Conservation (phyloP, 257 asterid species). For the Ballota nigra region DNA sequence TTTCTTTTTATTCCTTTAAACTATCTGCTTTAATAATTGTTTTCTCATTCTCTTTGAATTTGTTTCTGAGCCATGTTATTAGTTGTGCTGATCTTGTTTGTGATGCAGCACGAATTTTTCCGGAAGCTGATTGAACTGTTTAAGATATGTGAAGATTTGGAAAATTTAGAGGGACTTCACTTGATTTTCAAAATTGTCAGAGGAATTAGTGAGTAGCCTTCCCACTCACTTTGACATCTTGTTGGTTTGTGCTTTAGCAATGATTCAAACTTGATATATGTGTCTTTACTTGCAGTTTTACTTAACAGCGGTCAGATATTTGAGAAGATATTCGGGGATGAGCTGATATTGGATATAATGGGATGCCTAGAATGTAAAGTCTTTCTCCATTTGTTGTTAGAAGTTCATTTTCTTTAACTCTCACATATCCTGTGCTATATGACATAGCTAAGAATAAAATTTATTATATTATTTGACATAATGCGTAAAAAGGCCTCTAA, state of each 20-base stretch:
- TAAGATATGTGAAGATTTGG: constrained; percentile 79
- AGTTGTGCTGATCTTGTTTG: constrained; percentile 27
- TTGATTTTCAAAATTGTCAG: constrained; percentile 74
- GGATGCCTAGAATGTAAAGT: constrained; percentile 97
- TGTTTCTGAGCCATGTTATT: constrained; percentile 13
- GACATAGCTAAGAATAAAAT: background rate
- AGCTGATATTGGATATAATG: constrained; percentile 81
- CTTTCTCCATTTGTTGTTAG: constrained; percentile 3
- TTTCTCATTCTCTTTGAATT: background rate
- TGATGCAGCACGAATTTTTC: constrained; percentile 75
- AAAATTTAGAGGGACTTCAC: constrained; percentile 77
- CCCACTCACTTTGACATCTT: constrained; percentile 7
- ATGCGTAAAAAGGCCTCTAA: too few species aligned
- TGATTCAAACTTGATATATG: constrained; percentile 19
- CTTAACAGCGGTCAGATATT: constrained; percentile 80
- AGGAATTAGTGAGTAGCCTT: constrained; percentile 72
- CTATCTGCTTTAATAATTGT: constrained; percentile 3
- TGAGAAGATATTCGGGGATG: constrained; percentile 94
- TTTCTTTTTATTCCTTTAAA: constrained; percentile 1
- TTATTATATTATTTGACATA: too few species aligned
- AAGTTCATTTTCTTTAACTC: background rate
- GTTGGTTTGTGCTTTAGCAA: constrained; percentile 7
- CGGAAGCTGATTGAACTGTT: constrained; percentile 79
- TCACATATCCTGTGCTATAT: background rate
- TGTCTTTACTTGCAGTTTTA: constrained; percentile 60